Evolutionary conservation across 805 yeast genomes (phyloP).

Genomic region (Huiozyma sinensis): DNA sequence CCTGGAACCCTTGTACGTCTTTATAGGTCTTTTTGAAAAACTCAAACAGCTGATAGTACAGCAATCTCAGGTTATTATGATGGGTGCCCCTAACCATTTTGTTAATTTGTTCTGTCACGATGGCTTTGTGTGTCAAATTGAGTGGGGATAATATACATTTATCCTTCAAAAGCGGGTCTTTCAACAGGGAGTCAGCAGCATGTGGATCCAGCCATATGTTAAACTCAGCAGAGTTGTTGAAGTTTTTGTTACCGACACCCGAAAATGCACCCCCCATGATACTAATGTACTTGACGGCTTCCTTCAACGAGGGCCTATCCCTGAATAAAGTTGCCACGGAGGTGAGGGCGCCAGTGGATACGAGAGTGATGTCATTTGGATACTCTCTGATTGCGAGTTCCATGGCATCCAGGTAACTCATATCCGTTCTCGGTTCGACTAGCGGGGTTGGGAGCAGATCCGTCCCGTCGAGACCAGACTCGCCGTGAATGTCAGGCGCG

Average conservation of each 20-base stretch:
- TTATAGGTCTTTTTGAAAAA: slow-evolving; percentile 40
- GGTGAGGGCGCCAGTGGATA: slow-evolving; percentile 73
- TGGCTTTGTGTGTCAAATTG: slow-evolving; percentile 58
- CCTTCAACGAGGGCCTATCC: slow-evolving; percentile 42
- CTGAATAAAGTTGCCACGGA: slow-evolving; percentile 50
- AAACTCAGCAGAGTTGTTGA: slow-evolving; percentile 54
- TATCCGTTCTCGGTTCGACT: slow-evolving; percentile 17
- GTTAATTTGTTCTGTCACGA: slow-evolving; percentile 33
- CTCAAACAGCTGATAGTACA: slow-evolving; percentile 44
- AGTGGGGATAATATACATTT: slow-evolving; percentile 52
- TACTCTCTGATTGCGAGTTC: slow-evolving; percentile 34
- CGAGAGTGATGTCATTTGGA: slow-evolving; percentile 43
- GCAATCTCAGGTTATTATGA: slow-evolving; percentile 38
- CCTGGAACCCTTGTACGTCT: slow-evolving; percentile 31
- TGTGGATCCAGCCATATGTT: slow-evolving; percentile 66
- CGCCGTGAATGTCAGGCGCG: slow-evolving; percentile 65
- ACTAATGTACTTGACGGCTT: slow-evolving; percentile 41
- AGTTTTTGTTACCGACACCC: slow-evolving; percentile 37
- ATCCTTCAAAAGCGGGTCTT: slow-evolving; percentile 35
- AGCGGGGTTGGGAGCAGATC: slow-evolving; percentile 42
- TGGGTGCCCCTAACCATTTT: slow-evolving; percentile 30
- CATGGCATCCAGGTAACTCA: slow-evolving; percentile 32
- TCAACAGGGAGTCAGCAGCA: slow-evolving; percentile 53
- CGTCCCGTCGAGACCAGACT: slow-evolving; percentile 70
- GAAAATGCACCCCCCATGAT: slow-evolving; percentile 66